Percentiles rank a stretch among this genome's conserved stretches.
These are phyloP conservation scores for Halenospora varia DNA, from an alignment of 495 filamentous ascomycete species.

Conservation along the genomic window DNA sequence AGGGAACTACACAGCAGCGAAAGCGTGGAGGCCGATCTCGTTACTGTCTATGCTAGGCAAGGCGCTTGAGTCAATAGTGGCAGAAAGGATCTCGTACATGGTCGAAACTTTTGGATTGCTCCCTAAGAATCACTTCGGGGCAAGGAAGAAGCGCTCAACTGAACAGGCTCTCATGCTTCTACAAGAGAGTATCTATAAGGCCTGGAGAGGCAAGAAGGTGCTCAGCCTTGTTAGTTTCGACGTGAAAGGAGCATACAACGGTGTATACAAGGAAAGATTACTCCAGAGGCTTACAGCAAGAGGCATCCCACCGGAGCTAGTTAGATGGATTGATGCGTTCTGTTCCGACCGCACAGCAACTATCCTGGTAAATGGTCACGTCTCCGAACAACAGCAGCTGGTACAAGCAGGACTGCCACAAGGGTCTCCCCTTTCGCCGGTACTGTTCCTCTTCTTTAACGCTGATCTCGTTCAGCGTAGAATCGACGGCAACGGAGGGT, in stretches of 20 bases:
- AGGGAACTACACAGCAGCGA: conserved; percentile 12
- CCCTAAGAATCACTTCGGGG: conserved; percentile 26
- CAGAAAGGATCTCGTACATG: conserved; percentile 16
- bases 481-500: no score
- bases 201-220: conserved; percentile 17
- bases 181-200: conserved; percentile 29
- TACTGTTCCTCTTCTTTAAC: no score
- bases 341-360: conserved; percentile 18
- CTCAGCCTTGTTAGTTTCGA: conserved; percentile 36
- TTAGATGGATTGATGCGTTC: conserved; percentile 32
- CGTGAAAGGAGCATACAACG: conserved; percentile 40
- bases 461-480: no score
- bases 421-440: no score
- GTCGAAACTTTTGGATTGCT: conserved; percentile 17
- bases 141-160: conserved; percentile 22
- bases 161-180: conserved; percentile 23
- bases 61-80: conserved; percentile 12
- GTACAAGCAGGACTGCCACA: no score
- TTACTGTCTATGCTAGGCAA: conserved; percentile 18
- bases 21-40: conserved; percentile 17
- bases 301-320: conserved; percentile 28
- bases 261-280: conserved; percentile 32
- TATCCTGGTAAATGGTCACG: conserved; percentile 24
- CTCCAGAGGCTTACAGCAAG: conserved; percentile 30
- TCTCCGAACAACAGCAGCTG: no score